These are phyloP conservation scores for Pleurotus salmoneostramineus DNA, from an alignment of 768 basidiomycete genomes.

Conservation along the genomic window DNA sequence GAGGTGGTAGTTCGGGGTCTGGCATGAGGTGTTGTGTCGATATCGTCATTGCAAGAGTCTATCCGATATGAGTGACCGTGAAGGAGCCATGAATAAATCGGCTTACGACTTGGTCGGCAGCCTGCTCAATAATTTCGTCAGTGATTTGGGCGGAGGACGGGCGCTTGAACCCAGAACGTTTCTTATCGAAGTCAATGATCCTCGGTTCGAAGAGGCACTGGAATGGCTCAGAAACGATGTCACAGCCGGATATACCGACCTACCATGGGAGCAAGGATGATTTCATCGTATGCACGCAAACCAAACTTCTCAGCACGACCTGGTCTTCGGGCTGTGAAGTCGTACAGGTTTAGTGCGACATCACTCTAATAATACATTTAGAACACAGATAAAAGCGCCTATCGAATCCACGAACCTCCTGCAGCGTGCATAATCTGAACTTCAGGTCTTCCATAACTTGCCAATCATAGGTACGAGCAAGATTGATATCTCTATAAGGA, in stretches of 20 bases:
- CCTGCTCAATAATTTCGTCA: slow-evolving; percentile 68
- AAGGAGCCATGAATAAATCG: neutral
- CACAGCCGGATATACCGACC: slow-evolving; percentile 15
- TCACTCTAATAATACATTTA: slow-evolving; percentile 53
- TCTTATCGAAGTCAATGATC: slow-evolving; percentile 84
- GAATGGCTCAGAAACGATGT: slow-evolving; percentile 2
- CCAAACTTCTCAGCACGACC: slow-evolving; percentile 84
- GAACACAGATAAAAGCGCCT: neutral
- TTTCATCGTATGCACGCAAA: slow-evolving; percentile 90
- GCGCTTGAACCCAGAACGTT: slow-evolving; percentile 47
- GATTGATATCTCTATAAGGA: slow-evolving; percentile 82
- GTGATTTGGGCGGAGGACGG: slow-evolving; percentile 59
- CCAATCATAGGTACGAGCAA: slow-evolving; percentile 82
- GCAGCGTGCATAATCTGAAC: slow-evolving; percentile 74
- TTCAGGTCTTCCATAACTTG: slow-evolving; percentile 90
- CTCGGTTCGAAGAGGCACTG: slow-evolving; percentile 94
- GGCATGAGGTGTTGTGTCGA: slow-evolving; percentile 80
- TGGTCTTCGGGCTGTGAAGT: slow-evolving; percentile 82
- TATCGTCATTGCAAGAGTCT: slow-evolving; percentile 91
- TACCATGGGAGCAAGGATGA: slow-evolving; percentile 93
- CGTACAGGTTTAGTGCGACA: slow-evolving; percentile 86
- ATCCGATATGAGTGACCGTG: slow-evolving; percentile 3
- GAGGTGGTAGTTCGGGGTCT: slow-evolving; percentile 16
- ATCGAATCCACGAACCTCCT: slow-evolving; percentile 58
- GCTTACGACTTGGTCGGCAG: slow-evolving; percentile 49